Base-by-base conservation (phyloP, 2,329 filamentous ascomycete species). In the Aspergillus quadricinctus region DNA sequence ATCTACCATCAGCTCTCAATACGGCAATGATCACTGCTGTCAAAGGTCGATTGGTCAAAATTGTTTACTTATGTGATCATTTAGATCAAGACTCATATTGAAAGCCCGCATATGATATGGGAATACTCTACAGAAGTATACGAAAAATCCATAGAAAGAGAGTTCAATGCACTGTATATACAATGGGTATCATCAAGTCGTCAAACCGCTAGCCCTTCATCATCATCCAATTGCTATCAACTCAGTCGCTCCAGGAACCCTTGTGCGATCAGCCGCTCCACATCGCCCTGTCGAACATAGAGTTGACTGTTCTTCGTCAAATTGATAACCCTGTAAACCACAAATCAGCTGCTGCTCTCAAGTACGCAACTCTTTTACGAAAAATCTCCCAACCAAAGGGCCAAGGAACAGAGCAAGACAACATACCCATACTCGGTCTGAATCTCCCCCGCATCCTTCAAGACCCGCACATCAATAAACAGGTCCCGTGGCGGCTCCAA, bases 271-370 rank as follows among this genome's bases (percentile, higher is more conserved):
- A 99, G 75, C 51, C 92, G 84, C 75, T 99, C 94, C 6, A 99
- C 94, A 75, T 99, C 94, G 25, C 91, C 93, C 69, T 97, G 91
- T 49, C 93, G 85, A 41, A 99, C 94, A 69, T 95, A 97, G 70
- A 99, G 96, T 71, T 99, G 94, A 69, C 92, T 97, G 75, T 99
- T 97, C 76, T 96, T 97, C 40, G 92, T 96, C 78, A 99, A 82
- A 58, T 89, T 97, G 67, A 99, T 97, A 11, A 92, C 90, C 17
- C 92, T 96, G 65, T 35, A 50, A 55, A 21, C 7, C 43, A 23
- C 21, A 27, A 2, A 63, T 68, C 62, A 62, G 70, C 66, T 64
- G 58, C 43, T 45, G 43, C 29, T 41, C 25, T 41, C 21, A 46
- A 3, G 2, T 1, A 23, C 6, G n/a, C 9, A 43, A 17, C 7